Evolutionary conservation across 2,329 filamentous ascomycete species (phyloP).

Genomic region (Penicillium sp.): DNA sequence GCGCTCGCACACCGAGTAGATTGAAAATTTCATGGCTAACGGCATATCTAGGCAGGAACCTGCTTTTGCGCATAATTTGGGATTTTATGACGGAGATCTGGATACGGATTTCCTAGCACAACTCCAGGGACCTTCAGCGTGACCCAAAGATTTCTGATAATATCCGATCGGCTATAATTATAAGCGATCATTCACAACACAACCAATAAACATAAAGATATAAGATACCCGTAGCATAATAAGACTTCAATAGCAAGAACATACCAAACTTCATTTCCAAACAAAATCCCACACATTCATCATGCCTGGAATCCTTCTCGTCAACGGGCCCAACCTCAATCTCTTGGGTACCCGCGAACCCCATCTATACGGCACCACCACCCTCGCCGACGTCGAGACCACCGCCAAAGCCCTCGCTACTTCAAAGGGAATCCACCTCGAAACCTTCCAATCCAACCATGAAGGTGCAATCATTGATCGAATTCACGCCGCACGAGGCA

Average conservation of each 20-base stretch:
- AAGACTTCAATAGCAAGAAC: background rate
- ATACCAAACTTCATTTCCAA: background rate
- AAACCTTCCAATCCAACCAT: slow-evolving; percentile 74
- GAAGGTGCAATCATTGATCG: slow-evolving; percentile 74
- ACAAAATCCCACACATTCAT: background rate
- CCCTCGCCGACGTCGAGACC: slow-evolving; percentile 65
- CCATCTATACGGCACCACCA: slow-evolving; percentile 70
- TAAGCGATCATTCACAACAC: slow-evolving; percentile 5
- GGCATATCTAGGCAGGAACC: slow-evolving; percentile 23
- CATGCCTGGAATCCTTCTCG: slow-evolving; percentile 57
- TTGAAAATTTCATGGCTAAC: background rate
- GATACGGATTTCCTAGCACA: slow-evolving; percentile 32
- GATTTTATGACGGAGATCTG: slow-evolving; percentile 32
- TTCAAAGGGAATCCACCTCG: slow-evolving; percentile 55
- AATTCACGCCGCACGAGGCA: slow-evolving; percentile 67
- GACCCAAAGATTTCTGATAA: background rate
- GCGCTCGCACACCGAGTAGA: background rate
- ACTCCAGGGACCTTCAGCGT: slow-evolving; percentile 20
- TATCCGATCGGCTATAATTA: slow-evolving; percentile 13
- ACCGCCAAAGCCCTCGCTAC: slow-evolving; percentile 56
- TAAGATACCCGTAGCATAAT: slow-evolving; percentile 4
- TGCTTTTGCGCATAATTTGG: slow-evolving; percentile 31
- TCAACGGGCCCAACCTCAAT: slow-evolving; percentile 80
- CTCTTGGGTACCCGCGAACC: slow-evolving; percentile 75
- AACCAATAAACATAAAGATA: background rate